Base-by-base conservation (phyloP, 108 stramenopile species). In the Nitzschia inconspicua region DNA sequence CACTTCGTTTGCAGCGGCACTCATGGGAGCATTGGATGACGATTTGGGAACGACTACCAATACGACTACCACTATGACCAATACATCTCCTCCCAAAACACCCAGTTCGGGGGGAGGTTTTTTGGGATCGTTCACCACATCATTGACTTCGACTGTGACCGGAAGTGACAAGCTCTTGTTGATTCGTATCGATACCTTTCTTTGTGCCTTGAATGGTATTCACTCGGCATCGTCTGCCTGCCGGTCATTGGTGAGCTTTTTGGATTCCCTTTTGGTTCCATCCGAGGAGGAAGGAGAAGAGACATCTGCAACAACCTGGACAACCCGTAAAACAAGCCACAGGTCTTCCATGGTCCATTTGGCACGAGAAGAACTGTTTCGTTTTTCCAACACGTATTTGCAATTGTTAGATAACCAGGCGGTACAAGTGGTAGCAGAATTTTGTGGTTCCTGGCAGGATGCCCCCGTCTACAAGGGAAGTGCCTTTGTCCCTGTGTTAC, bases 161-260 rank as follows among this genome's bases (percentile, higher is more conserved):
- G 52, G 68, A 23, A 62, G 57, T 11, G 74, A 63, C 2, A 60
- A 65, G 30, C 54, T 65, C 25, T 62, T 77, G 35, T 59, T 72
- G 57, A 79, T 75, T 52, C 81, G 73, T 46, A 58, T 88, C 30
- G 78, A 88, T 56, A 74, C 79, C 0, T 65, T 79, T 40, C 57
- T 91, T 41, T 88, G 86, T 58, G 65, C 65, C 6, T 66, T 92
- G 56, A 92, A 92, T 73, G 86, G 87, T 0, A 78, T 86, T 26
- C 71, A 66, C 48, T 79, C 87, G 13, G 86, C 90, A 36, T 77
- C 67, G 9, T 63, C 51, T 29, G 78, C 87, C 25, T 92, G 90
- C 46, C 41, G 56, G 11, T 78, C 78, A 2, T 36, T 92, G 35
- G 84, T 82, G 1, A 54, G 64, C 3, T 73, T 85, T 40, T 78